phyloP scores from a whole-genome alignment of 495 filamentous ascomycete species.

The Podospora bellae-mahoneyi region DNA sequence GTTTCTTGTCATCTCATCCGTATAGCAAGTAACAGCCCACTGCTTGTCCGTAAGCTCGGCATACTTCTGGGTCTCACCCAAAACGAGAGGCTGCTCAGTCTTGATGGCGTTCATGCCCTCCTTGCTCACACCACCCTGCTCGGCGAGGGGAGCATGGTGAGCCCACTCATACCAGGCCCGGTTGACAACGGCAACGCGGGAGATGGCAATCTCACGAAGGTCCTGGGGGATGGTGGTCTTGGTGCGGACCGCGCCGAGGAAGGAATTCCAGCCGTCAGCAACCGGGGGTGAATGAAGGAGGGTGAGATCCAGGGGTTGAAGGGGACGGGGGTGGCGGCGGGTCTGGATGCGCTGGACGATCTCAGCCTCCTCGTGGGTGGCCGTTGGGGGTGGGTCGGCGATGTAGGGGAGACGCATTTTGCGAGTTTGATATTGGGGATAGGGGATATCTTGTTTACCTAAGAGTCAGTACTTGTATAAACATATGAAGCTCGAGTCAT shows the following conservation, averaged over 20 bases:
- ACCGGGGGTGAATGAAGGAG: slow-evolving; percentile 70
- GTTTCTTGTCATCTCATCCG: slow-evolving; percentile 72
- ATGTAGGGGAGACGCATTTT: slow-evolving; percentile 73
- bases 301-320: slow-evolving; percentile 68
- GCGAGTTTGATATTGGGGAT: slow-evolving; percentile 16
- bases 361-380: slow-evolving; percentile 46
- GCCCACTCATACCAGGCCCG: slow-evolving; percentile 76
- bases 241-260: slow-evolving; percentile 71
- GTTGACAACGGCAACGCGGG: slow-evolving; percentile 70
- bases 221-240: slow-evolving; percentile 56
- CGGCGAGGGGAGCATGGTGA: slow-evolving; percentile 64
- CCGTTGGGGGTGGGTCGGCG: slow-evolving; percentile 52
- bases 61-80: slow-evolving; percentile 10
- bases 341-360: slow-evolving; percentile 61
- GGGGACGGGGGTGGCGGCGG: slow-evolving; percentile 59
- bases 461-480: not conserved
- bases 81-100: slow-evolving; percentile 13
- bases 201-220: slow-evolving; percentile 69
- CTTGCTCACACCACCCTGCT: slow-evolving; percentile 45
- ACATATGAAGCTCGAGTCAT: not conserved
- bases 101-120: slow-evolving; percentile 46
- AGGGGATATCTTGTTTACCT: not conserved
- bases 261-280: slow-evolving; percentile 77
- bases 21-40: slow-evolving; percentile 63
- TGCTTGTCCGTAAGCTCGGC: slow-evolving; percentile 52